Evolutionary conservation across 768 basidiomycete genomes (phyloP), one percentile per base, ranked within the genome.

Genomic region (Obba rivulosa): DNA sequence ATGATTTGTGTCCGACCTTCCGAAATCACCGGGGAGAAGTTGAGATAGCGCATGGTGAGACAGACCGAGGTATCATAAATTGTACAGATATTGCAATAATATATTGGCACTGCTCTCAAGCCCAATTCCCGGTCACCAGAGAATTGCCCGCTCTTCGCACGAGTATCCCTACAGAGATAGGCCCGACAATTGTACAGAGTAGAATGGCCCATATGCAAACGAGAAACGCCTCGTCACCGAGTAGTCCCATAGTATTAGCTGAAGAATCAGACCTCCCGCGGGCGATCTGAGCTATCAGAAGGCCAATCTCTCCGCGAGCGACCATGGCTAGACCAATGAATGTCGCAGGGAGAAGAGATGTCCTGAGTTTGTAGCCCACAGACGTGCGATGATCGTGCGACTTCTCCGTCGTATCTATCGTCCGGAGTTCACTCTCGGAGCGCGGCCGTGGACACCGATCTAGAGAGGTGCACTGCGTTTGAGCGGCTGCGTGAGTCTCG

Each of bases 301-400:
- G 69, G 11, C 80, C 82, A 22, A 85, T 83, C 62, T 85, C 83
- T 1, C 85, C 85, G 2, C 84, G 73, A 0, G 83, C 77, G 31
- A 84, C 75, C 75, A 85, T 79, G 0, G 80, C 81, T 3, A 79
- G 42, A 46, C 57, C 58, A 28, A 60, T 57, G 51, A 62, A 58
- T 7, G 43, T 42, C 3, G 58, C 58, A 10, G 58, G 48, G 4
- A 47, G 51, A 11, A 50, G 22, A 7, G 52, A 45, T 16, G 41
- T 31, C 18, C 13, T 16, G 20, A 24, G 9, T 24, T 16, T 16
- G 5, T 31, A 13, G 28, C 28, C 7, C 28, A 31, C 5, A 13
- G 28, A 31, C 5, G 28, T 31, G 13, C 28, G 28, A 31, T 31
- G 28, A 5, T 31, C 13, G 28, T n/a, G 28, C 28, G 28, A 13